Evolutionary conservation across 176 grass and related monocot species (phyloP).

Genomic region (Oryza punctata): DNA sequence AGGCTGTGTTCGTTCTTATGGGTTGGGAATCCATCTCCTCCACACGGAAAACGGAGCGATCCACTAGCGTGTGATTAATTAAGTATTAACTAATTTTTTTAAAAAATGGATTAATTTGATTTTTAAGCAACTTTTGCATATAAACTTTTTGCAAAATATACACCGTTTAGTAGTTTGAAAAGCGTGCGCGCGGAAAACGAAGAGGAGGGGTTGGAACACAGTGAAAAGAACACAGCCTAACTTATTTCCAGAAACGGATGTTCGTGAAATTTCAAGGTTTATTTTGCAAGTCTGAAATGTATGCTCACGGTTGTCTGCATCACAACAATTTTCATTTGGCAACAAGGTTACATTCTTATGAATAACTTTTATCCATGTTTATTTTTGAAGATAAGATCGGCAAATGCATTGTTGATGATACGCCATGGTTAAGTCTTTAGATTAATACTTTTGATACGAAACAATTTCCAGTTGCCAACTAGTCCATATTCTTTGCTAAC

Average conservation of each 20-base stretch:
- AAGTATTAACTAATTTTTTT: no score
- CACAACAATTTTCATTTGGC: neutral
- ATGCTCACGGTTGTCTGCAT: neutral
- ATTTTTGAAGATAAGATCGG: neutral
- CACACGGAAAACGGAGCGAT: no score
- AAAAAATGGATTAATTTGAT: no score
- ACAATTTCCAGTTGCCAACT: slow-evolving; percentile 12
- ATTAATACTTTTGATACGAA: neutral
- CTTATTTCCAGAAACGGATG: neutral
- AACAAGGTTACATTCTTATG: neutral
- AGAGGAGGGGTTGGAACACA: no score
- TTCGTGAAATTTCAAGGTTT: neutral
- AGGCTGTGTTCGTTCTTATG: no score
- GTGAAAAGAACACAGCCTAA: neutral
- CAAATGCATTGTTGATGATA: neutral
- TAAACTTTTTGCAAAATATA: no score
- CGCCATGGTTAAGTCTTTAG: neutral
- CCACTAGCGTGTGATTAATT: no score
- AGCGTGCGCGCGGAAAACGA: no score
- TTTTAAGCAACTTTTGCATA: no score
- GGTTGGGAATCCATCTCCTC: no score
- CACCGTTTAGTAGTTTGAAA: no score
- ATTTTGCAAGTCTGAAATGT: neutral
- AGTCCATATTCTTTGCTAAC: neutral
- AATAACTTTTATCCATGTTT: neutral